phyloP scores from a whole-genome alignment of 805 yeast species.

The Lipomyces mesembrius region DNA sequence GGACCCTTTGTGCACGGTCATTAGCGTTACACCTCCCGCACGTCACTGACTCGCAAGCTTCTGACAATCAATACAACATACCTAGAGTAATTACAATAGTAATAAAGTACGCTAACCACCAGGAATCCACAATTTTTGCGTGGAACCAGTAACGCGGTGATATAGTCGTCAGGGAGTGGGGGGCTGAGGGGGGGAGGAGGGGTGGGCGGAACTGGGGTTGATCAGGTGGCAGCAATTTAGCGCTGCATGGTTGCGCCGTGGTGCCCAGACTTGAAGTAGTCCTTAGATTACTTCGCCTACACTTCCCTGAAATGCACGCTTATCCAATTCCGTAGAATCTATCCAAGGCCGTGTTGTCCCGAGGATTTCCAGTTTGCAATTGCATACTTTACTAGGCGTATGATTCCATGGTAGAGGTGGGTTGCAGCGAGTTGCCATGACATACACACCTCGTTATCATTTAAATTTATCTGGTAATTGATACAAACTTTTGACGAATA shows the following conservation, averaged over 20 bases:
- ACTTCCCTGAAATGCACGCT: too few species aligned
- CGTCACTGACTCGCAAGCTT: neutral
- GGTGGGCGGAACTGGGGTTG: neutral
- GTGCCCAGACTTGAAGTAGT: too few species aligned
- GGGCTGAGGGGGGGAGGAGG: neutral
- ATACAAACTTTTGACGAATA: too few species aligned
- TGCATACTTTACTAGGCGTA: neutral
- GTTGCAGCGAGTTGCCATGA: too few species aligned
- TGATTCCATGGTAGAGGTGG: neutral
- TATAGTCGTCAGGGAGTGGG: neutral
- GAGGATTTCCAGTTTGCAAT: too few species aligned
- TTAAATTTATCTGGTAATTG: too few species aligned
- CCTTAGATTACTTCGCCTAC: too few species aligned
- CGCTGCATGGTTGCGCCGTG: too few species aligned
- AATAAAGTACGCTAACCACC: neutral
- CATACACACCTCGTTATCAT: too few species aligned
- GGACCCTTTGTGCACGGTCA: neutral
- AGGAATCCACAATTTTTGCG: neutral
- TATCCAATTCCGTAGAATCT: neutral
- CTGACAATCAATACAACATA: neutral
- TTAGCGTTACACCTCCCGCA: neutral
- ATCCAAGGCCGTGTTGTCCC: neutral
- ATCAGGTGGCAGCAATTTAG: too few species aligned
- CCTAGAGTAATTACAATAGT: neutral
- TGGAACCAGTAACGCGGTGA: neutral